Evolutionary conservation across 441 rosid species (phyloP).

Genomic region (Erodium texanum): DNA sequence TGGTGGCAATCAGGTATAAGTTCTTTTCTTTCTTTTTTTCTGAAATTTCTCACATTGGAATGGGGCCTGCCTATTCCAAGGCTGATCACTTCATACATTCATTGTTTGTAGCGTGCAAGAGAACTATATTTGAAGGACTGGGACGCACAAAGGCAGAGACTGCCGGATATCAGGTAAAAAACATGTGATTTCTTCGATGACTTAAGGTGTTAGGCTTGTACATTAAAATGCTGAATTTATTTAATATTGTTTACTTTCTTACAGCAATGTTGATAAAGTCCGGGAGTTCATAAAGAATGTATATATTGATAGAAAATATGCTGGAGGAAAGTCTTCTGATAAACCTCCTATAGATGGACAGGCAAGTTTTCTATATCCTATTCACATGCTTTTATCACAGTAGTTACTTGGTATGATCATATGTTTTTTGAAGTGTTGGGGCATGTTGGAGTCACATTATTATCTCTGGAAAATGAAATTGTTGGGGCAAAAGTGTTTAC

Average conservation of each 20-base stretch:
- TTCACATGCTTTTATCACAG: neutral
- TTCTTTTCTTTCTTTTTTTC: too few relatives aligned
- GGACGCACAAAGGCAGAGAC: constrained; percentile 80
- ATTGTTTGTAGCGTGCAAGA: constrained; percentile 70
- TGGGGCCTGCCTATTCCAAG: constrained; percentile 12
- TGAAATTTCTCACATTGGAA: constrained; percentile 13
- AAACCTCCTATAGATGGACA: constrained; percentile 68
- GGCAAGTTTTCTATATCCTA: constrained; percentile 28
- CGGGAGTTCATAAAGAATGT: constrained; percentile 80
- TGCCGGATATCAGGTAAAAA: constrained; percentile 71
- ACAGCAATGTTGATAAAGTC: constrained; percentile 65
- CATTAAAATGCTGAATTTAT: constrained; percentile 8
- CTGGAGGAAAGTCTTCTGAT: constrained; percentile 52
- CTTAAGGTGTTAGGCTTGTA: constrained; percentile 13
- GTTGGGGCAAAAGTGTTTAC: neutral
- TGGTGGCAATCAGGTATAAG: constrained; percentile 90
- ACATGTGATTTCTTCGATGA: constrained; percentile 17
- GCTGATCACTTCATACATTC: constrained; percentile 17
- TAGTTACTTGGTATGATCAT: neutral
- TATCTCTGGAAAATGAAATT: neutral
- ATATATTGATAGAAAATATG: constrained; percentile 71
- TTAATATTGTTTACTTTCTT: constrained; percentile 20
- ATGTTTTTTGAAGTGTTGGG: neutral
- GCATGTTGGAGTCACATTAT: neutral
- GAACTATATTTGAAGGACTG: constrained; percentile 74